These are phyloP conservation scores for Iris pallida DNA, from an alignment of 116 monocot species.

Conservation along the genomic window DNA sequence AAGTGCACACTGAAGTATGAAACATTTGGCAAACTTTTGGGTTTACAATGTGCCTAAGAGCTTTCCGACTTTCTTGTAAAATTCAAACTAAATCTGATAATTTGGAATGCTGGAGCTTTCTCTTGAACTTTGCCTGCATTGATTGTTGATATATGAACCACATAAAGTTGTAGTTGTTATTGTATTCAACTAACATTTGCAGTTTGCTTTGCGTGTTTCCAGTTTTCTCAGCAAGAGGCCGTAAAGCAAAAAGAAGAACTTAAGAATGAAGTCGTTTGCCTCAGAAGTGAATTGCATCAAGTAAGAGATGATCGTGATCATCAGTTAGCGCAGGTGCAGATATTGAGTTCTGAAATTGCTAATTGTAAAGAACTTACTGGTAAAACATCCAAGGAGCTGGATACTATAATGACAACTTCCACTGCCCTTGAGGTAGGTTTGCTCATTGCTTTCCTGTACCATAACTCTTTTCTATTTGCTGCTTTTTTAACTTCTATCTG, in stretches of 20 bases:
- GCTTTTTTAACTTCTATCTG: background rate
- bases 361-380: slow-evolving; percentile 44
- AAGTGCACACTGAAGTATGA: too few relatives aligned
- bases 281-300: slow-evolving; percentile 64
- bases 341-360: slow-evolving; percentile 35
- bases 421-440: slow-evolving; percentile 50
- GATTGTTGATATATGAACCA: too few relatives aligned
- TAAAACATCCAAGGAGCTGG: slow-evolving; percentile 30
- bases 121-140: too few relatives aligned
- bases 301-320: slow-evolving; percentile 66
- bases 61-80: too few relatives aligned
- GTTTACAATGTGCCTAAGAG: too few relatives aligned
- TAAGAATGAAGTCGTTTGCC: slow-evolving; percentile 34
- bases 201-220: background rate
- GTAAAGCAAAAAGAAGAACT: slow-evolving; percentile 59
- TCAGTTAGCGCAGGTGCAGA: slow-evolving; percentile 38
- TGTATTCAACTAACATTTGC: too few relatives aligned
- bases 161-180: too few relatives aligned
- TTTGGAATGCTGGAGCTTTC: too few relatives aligned
- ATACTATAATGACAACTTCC: slow-evolving; percentile 13
- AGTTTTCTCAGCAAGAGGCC: slow-evolving; percentile 67
- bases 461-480: background rate
- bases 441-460: background rate
- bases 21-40: too few relatives aligned
- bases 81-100: too few relatives aligned